Evolutionary conservation across 345 rosid genomes (phyloP), one percentile per base, ranked within the genome.

Genomic region (Dipteronia sinensis): DNA sequence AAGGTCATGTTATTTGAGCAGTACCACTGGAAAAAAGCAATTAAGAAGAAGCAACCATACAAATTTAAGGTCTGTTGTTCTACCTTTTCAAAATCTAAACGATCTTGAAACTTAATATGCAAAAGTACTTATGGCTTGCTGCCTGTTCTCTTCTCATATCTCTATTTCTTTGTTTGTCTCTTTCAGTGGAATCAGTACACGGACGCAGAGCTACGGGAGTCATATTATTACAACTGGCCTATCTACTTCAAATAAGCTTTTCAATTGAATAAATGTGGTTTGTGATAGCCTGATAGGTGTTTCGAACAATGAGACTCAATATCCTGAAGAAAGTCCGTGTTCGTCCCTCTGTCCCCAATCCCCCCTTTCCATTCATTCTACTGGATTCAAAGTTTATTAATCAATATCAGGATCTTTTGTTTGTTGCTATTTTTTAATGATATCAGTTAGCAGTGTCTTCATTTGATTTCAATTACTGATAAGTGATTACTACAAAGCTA

Each of bases 1-100:
- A 91, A 88, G 83, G 96, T 92, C 65, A 86, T 94, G 89, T 77
- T 94, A 70, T 92, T 90, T 65, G 98, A 92, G 87, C 98, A 92
- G 25, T 68, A 93, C 71, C 97, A 90, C 72, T 94, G 97, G 97
- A 91, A 93, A 83, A 86, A 91, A 78, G 97, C 97, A 12, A 84
- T 58, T 88, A 89, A 86, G 4, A 89, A 90, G 90, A 88, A 87
- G 0, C 85, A 91, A 87, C 97, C 93, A 23, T 94, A 94, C 62
- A 87, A 93, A 75, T 93, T 91, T 81, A 88, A 86, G 97, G 98
- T 94, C 77, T 44, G 61, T 7, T 72, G 38, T 56, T 70, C 19
- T 23, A 25, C 16, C 17, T 62, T 22, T 19, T 31, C 68, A 34
- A 10, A 10, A 63, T 55, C 64, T 47, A 51, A 80, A 58, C 65